Evolutionary conservation across 768 basidiomycete species (phyloP), one percentile per base, ranked within the genome.

Genomic region (Chalciporus sphaerocephalus): DNA sequence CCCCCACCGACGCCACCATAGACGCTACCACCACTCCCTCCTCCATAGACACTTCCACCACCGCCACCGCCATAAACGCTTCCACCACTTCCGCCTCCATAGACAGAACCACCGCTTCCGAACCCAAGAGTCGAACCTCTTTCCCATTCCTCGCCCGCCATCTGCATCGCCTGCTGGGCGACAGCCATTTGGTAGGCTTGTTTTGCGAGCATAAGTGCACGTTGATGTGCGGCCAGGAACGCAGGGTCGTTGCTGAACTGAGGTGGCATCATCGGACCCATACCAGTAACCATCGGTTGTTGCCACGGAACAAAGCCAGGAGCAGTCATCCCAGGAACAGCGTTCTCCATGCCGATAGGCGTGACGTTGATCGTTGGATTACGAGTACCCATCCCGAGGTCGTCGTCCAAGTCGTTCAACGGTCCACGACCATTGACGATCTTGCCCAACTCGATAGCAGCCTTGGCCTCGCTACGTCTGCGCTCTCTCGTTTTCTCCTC

Each of bases 111-210:
- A 32, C 59, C 60, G 6, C 63, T 56, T 13, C 70, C 69, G 50
- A 67, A 70, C 15, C 79, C 71, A 22, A 75, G 52, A 28, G 70
- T 78, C 42, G 87, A 89, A 6, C 80, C 76, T 25, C 90, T 81
- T 60, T 93, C 91, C 91, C 91, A 93, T 60, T 92, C 89, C 24
- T 92, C 91, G 16, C 78, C 88, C n/a, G 91, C 91, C 7, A 83
- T 80, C 7, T 81, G 85, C 78, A 92, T 85, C 5, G 91, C 91
- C 53, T 92, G 91, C 64, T 91, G 91, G 5, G 91, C 91, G 34
- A 93, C 85, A 3, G 91, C 86, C 72, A 87, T 80, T 65, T 92
- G 91, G 59, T 90, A 93, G 4, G 90, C 82, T 64, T 92, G 91
- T 64, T 92, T 92, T 42, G 91, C 91, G 44, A 74, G 68, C 69